Base-by-base conservation (phyloP, 163 green algal species). In the Coccomyxa subellipsoidea region DNA sequence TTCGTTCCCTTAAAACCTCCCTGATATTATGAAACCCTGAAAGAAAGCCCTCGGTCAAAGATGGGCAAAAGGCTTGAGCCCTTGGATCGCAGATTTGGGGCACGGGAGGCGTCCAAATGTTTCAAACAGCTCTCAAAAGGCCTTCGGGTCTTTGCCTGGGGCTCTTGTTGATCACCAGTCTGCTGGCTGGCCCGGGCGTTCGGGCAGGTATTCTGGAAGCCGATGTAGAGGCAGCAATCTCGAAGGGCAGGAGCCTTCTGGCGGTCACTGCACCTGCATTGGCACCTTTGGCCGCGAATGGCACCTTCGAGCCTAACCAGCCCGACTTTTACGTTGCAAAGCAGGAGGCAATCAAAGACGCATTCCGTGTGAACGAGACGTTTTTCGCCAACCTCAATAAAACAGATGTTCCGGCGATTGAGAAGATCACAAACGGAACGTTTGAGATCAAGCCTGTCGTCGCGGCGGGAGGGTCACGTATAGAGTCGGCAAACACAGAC, bases 391-490 rank as follows among this genome's bases (percentile, higher is more conserved):
- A 77, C 6, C 32, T 77, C 32, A 47, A 38, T n/a, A 10, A 27
- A 9, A 77, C 70, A 27, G 70, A 38, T 0, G 70, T 77, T n/a
- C 70, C 70, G 4, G 4, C 32, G 2, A 10, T 77, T 32, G 27
- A 25, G 32, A 40, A 40, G 32, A 34, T 77, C 21, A 40, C 32
- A n/a, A 77, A 77, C 7, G 70, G 70, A 2, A 77, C 70, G 8
- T 77, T 77, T 39, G 70, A 77, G 27, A 40, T 77, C 32, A 73
- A 73, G 66, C 66, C 66, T 34, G n/a, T 73, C 1, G 66, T 34
- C 10, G 29, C 27, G 6, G 66, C 66, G 29, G 66, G 66, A 73
- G 66, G 66, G 32, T 73, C 66, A 23, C 27, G 32, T 8, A 73
- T 73, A 18, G 66, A 73, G 66, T 27, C 21, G 8, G 66, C 66